A percentile compares a stretch with the other conserved stretches of the same genome.
These are phyloP conservation scores for Krasilnikovozyma curviuscula DNA, from an alignment of 768 basidiomycete species.

Conservation along the genomic window DNA sequence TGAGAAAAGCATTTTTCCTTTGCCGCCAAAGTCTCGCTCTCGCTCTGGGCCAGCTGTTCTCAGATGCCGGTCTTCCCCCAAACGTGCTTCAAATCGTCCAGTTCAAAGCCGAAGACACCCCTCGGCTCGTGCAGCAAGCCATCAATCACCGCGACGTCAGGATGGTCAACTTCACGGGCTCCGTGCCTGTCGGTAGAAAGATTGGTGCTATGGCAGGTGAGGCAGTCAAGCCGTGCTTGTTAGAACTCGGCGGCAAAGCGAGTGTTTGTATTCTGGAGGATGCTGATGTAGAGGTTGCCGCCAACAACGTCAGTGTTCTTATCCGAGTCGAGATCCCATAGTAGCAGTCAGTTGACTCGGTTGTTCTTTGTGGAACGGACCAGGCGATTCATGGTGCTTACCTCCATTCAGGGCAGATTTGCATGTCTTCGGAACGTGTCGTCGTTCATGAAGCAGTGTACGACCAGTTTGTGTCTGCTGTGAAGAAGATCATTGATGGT, in stretches of 20 bases:
- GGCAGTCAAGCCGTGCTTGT: conserved; percentile 26
- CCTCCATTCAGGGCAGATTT: conserved; percentile 25
- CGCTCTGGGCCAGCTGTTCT: conserved; percentile 24
- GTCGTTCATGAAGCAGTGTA: conserved; percentile 16
- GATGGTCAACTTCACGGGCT: conserved; percentile 30
- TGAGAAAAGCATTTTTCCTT: not conserved
- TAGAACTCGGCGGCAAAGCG: conserved; percentile 29
- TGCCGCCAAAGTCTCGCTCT: not conserved
- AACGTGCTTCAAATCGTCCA: conserved; percentile 42
- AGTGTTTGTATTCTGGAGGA: conserved; percentile 29
- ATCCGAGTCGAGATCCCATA: not conserved
- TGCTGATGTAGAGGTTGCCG: conserved; percentile 38
- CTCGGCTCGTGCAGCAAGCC: conserved; percentile 22
- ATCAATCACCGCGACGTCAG: conserved; percentile 21
- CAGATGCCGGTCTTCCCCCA: conserved; percentile 39
- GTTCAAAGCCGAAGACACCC: conserved; percentile 27
- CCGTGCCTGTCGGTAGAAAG: conserved; percentile 21
- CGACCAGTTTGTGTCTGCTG: conserved; percentile 13
- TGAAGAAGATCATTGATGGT: conserved; percentile 6
- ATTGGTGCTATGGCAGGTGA: conserved; percentile 25
- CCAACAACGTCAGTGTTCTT: conserved; percentile 26
- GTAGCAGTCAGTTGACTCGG: not conserved
- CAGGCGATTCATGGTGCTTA: no score
- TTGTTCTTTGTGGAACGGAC: no score
- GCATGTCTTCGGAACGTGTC: conserved; percentile 25